phyloP scores from a whole-genome alignment of 2,329 filamentous ascomycete species.

The Penicillium sp. region DNA sequence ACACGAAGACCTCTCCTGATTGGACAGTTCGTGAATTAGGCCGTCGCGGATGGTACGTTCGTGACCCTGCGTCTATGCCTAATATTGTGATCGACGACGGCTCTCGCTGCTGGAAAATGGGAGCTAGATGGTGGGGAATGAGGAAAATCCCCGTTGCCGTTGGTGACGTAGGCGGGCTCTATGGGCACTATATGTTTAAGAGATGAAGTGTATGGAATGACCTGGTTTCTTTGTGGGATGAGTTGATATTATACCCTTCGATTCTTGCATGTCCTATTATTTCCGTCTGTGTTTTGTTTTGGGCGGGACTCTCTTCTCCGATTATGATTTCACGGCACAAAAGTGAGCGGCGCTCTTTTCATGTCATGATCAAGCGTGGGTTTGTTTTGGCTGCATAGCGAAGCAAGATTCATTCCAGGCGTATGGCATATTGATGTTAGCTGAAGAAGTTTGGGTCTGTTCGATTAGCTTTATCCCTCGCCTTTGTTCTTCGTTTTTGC shows the following conservation, averaged over 20 bases:
- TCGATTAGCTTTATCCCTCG: constrained; percentile 1
- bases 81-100: constrained; percentile 57
- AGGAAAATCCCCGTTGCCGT: constrained; percentile 65
- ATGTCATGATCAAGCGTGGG: constrained; percentile 21
- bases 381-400: constrained; percentile 30
- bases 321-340: constrained; percentile 21
- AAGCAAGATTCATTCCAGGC: constrained; percentile 23
- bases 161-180: constrained; percentile 62
- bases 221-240: constrained; percentile 19
- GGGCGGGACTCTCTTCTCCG: constrained; percentile 21
- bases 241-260: constrained; percentile 24
- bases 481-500: constrained; percentile 12
- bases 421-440: constrained; percentile 16
- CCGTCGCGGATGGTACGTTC: constrained; percentile 71
- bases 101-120: constrained; percentile 77
- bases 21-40: constrained; percentile 74
- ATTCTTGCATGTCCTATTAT: constrained; percentile 18
- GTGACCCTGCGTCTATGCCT: constrained; percentile 46
- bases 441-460: constrained; percentile 15
- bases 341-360: constrained; percentile 18
- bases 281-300: constrained; percentile 17
- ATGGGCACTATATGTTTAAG: constrained; percentile 66
- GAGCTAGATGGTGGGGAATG: constrained; percentile 83
- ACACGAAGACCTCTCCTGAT: constrained; percentile 60
- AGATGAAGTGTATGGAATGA: constrained; percentile 38